Conservation (phyloP, 495 filamentous ascomycete genomes). For the Penicillium paradoxum region DNA sequence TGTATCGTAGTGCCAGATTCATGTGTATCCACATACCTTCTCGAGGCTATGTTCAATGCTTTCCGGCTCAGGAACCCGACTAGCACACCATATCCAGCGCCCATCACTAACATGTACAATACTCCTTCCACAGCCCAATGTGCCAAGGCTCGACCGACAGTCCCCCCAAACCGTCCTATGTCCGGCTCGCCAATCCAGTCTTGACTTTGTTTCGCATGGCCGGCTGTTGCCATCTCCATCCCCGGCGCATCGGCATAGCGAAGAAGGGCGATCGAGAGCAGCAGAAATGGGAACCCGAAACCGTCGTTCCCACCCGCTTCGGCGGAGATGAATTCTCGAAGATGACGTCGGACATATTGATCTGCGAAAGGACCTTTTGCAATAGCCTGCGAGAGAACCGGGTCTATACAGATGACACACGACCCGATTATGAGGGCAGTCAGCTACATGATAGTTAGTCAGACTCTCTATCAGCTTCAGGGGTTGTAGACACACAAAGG, state of each 20-base stretch:
- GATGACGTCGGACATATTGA: conserved; percentile 50
- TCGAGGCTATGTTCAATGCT: conserved; percentile 10
- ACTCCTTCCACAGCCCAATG: conserved; percentile 40
- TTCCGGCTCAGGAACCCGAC: conserved; percentile 32
- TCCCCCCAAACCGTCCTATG: conserved; percentile 30
- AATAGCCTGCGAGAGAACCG: conserved; percentile 55
- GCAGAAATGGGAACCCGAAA: conserved; percentile 55
- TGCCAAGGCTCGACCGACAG: conserved; percentile 27
- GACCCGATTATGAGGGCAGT: conserved; percentile 53
- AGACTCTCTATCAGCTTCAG: too few relatives aligned
- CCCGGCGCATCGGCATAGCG: conserved; percentile 42
- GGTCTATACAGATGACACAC: conserved; percentile 59
- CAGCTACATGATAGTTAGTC: too few relatives aligned
- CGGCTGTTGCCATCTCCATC: neutral
- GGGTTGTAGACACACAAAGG: conserved; percentile 18
- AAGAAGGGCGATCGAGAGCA: conserved; percentile 52
- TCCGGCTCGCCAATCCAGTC: too few relatives aligned
- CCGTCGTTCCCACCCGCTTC: conserved; percentile 59
- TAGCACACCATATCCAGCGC: conserved; percentile 29
- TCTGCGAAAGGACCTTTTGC: conserved; percentile 60
- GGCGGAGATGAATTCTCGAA: conserved; percentile 59
- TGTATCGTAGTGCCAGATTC: too few relatives aligned
- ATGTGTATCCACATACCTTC: too few relatives aligned
- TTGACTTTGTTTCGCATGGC: too few relatives aligned
- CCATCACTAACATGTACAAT: conserved; percentile 39